A percentile compares a stretch with the other conserved stretches of the same genome.
These are phyloP conservation scores for Tylopilus sp. DNA, from an alignment of 1,284 basidiomycete genomes.

Conservation along the genomic window DNA sequence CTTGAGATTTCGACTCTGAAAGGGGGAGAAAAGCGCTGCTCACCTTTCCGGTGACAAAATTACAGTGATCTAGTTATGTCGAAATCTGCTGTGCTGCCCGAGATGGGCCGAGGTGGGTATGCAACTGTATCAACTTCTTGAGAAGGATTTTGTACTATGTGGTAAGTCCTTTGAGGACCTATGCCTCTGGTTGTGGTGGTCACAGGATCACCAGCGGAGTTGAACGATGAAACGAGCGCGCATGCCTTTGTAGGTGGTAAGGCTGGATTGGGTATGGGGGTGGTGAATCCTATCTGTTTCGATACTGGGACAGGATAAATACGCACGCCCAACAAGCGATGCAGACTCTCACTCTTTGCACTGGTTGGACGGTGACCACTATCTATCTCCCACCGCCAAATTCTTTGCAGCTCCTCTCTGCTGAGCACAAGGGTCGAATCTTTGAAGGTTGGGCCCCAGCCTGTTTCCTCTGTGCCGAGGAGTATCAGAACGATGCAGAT, in stretches of 20 bases:
- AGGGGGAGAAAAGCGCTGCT: conserved; percentile 15
- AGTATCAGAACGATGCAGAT: conserved; percentile 54
- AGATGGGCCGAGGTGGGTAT: conserved; percentile 48
- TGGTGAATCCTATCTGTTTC: conserved; percentile 55
- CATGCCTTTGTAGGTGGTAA: conserved; percentile 46
- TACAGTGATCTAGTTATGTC: conserved; percentile 83
- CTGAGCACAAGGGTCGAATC: conserved; percentile 73
- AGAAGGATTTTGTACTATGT: conserved; percentile 24
- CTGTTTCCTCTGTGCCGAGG: conserved; percentile 49
- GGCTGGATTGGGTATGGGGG: conserved; percentile 62
- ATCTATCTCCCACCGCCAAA: conserved; percentile 89
- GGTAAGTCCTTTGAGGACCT: conserved; percentile 69
- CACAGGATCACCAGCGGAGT: conserved; percentile 37
- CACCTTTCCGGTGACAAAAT: conserved; percentile 76
- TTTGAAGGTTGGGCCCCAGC: conserved; percentile 61
- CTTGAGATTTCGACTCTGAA: conserved; percentile 14
- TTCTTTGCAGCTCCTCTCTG: conserved; percentile 70
- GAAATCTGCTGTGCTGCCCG: conserved; percentile 66
- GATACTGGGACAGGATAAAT: conserved; percentile 51
- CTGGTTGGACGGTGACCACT: conserved; percentile 86
- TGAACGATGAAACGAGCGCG: conserved; percentile 40
- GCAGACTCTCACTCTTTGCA: conserved; percentile 51
- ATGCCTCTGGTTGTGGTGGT: conserved; percentile 50
- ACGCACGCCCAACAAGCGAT: background rate
- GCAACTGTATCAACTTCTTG: conserved; percentile 26